These are phyloP conservation scores for Stagonosporopsis tanaceti DNA, from an alignment of 2,329 filamentous ascomycete species.

Conservation along the genomic window DNA sequence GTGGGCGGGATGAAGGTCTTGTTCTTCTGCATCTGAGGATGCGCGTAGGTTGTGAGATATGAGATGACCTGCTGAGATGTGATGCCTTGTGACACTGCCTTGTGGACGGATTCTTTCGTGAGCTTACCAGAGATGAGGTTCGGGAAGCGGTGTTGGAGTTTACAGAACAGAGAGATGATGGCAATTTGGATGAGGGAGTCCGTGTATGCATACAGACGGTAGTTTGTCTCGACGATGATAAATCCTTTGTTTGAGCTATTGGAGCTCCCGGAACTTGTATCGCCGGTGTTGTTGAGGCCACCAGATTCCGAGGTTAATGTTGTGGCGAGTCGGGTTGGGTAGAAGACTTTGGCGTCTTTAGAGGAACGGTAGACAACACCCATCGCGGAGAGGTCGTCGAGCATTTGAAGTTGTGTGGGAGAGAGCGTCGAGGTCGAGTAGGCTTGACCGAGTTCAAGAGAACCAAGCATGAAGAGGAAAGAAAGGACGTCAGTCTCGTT, in stretches of 20 bases:
- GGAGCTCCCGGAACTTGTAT: constrained; percentile 57
- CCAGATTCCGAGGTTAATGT: constrained; percentile 84
- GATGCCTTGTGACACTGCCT: constrained; percentile 88
- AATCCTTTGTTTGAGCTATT: constrained; percentile 68
- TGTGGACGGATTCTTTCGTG: constrained; percentile 85
- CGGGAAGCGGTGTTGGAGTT: constrained; percentile 87
- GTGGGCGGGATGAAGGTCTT: constrained; percentile 88
- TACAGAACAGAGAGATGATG: constrained; percentile 87
- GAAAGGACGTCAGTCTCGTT: constrained; percentile 93
- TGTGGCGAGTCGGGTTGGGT: constrained; percentile 91
- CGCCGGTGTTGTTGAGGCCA: constrained; percentile 67
- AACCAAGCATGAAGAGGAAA: constrained; percentile 95
- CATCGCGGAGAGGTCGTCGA: constrained; percentile 90
- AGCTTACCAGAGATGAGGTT: constrained; percentile 94
- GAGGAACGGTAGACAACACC: constrained; percentile 80
- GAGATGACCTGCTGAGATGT: constrained; percentile 94
- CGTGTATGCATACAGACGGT: constrained; percentile 96
- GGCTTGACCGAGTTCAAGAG: constrained; percentile 86
- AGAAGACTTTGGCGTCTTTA: constrained; percentile 65
- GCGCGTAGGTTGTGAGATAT: constrained; percentile 90
- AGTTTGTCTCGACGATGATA: constrained; percentile 98
- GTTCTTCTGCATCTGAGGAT: constrained; percentile 86
- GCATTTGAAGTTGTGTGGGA: constrained; percentile 82
- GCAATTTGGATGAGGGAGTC: constrained; percentile 93
- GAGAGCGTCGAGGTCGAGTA: constrained; percentile 89